These are phyloP conservation scores for Aspergillus glaucus DNA, from an alignment of 2,329 filamentous ascomycete genomes.

Conservation along the genomic window DNA sequence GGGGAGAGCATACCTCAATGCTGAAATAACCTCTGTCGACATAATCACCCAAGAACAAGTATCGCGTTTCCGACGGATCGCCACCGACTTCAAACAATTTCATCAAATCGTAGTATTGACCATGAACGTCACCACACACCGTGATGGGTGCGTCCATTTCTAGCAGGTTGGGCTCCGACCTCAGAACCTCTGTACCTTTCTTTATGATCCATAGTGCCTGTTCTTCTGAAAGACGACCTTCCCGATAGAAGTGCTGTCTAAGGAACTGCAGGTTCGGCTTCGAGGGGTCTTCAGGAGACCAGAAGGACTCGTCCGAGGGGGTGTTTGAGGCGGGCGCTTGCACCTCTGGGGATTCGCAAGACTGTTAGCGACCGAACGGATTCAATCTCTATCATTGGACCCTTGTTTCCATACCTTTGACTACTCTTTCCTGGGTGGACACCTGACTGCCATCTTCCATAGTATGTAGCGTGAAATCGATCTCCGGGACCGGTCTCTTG, in stretches of 20 bases:
- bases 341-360: conserved; percentile 59
- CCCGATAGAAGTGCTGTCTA: conserved; percentile 97
- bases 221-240: conserved; percentile 93
- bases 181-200: conserved; percentile 79
- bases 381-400: not conserved
- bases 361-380: conserved; percentile 10
- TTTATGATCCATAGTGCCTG: conserved; percentile 94
- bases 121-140: conserved; percentile 96
- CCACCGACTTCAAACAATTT: conserved; percentile 98
- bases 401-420: conserved; percentile 68
- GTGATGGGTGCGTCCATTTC: conserved; percentile 99
- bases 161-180: conserved; percentile 85
- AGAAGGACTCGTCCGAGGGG: conserved; percentile 91
- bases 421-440: conserved; percentile 90
- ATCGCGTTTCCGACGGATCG: conserved; percentile 90
- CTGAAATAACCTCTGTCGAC: conserved; percentile 98
- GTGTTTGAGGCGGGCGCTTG: conserved; percentile 93
- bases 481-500: conserved; percentile 94
- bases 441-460: conserved; percentile 98
- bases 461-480: conserved; percentile 95
- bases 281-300: conserved; percentile 72
- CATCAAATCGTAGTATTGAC: conserved; percentile 99
- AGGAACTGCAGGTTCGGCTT: conserved; percentile 93
- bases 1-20: conserved; percentile 61
- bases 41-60: conserved; percentile 96